Base-by-base conservation (phyloP, 1,284 basidiomycete species). In the Dichomitus squalens region DNA sequence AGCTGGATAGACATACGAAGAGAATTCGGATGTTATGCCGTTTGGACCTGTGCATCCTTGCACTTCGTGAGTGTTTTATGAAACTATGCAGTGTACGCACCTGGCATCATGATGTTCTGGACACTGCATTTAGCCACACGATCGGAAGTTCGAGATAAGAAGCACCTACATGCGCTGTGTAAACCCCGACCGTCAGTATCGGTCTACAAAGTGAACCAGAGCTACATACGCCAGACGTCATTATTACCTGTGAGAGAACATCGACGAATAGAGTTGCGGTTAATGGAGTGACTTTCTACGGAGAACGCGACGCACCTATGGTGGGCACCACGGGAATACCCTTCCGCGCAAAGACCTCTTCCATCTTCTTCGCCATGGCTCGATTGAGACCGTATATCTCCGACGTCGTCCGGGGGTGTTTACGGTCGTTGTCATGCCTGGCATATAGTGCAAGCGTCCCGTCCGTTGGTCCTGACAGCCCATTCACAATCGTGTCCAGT, bases 341-440 rank as follows among this genome's bases (percentile, higher is more conserved):
- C 55, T 81, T 85, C 53, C 75, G 79, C 14, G 77, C 71, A 64
- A 96, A 93, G 58, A 90, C 73, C 50, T 82, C 70, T 58, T 86
- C 75, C 87, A 98, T 93, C 72, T 83, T 86, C 21, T 73, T 70
- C 7, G 88, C 84, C 60, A 95, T 80, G 53, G 80, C 76, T 8
- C 83, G 77, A 70, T 97, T 97, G 49, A 90, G 75, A 4, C 83
- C 78, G 66, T 89, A 90, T 59, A 97, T 96, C 74, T 96, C 95
- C 53, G 78, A 78, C 5, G 86, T 81, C 39, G 93, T 93, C 55
- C 95, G 86, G 41, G 95, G 95, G 9, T 88, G 70, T 60, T 83
- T 79, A 55, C 85, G 83, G 74, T 96, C 95, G 69, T 90, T 93
- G 72, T 98, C 95, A 73, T 96, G 95, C 73, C 95, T 93, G 54